phyloP scores from a whole-genome alignment of 768 basidiomycete genomes.

The Pholiota molesta region DNA sequence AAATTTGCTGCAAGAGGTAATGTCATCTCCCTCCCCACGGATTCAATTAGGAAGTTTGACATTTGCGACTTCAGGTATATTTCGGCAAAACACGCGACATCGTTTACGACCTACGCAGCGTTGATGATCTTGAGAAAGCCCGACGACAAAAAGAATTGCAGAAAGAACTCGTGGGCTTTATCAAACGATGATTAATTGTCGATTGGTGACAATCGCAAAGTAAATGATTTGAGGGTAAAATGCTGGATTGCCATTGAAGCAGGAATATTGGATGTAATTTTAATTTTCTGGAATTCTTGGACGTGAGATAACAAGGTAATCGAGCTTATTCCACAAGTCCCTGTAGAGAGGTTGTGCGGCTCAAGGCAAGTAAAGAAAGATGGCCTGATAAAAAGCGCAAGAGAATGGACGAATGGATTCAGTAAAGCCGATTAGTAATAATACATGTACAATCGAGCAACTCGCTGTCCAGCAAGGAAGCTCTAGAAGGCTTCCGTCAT shows the following conservation, averaged over 20 bases:
- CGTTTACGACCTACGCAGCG: constrained; percentile 86
- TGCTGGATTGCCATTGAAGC: neutral
- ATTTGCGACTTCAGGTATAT: constrained; percentile 60
- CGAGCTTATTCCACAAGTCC: neutral
- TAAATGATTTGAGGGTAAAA: neutral
- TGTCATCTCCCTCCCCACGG: constrained; percentile 15
- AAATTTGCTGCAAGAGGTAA: constrained; percentile 86
- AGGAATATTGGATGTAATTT: neutral
- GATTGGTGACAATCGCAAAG: neutral
- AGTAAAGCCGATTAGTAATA: constrained; percentile 5
- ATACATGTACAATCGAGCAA: constrained; percentile 4
- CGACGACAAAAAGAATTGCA: constrained; percentile 83
- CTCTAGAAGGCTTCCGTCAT: neutral
- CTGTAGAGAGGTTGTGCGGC: too few relatives aligned
- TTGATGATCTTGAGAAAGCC: constrained; percentile 83
- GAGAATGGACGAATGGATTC: neutral
- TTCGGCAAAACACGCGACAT: constrained; percentile 97
- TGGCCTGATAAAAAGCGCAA: neutral
- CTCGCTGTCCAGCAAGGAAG: constrained; percentile 2
- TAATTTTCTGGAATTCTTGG: neutral
- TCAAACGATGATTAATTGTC: constrained; percentile 56
- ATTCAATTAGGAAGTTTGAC: neutral
- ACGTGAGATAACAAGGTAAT: neutral
- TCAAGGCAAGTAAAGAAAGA: too few relatives aligned
- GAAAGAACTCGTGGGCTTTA: constrained; percentile 87